Evolutionary conservation across 495 filamentous ascomycete genomes (phyloP), one percentile per base, ranked within the genome.

Genomic region (Pyrenula massariospora): DNA sequence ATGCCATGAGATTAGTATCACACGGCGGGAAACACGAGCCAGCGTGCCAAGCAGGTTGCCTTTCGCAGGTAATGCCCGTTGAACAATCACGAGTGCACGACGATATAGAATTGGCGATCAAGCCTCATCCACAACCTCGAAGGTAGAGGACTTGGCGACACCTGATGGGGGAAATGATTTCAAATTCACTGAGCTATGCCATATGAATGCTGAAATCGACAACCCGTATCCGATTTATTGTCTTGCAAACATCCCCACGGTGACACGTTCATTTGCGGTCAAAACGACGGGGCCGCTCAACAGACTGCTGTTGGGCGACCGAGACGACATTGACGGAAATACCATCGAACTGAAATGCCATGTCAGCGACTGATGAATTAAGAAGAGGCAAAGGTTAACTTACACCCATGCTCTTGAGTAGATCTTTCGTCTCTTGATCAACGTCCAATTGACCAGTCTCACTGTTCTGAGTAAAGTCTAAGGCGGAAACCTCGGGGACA

Each of bases 361-460:
- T 15, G 15, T 59, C 25, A 21, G n/a, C 23, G 31, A 22, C 47
- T 50, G n/a, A 20, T 3, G 11, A 52, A 54, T 51, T 25, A 36
- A 22, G 24, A 15, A 8, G 12, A 22, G 31, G 12, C 47, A 47
- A 22, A 24, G 21, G 24, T 48, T 19, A 63, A 89, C 91, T 63
- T 91, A 97, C 92, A 73, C 93, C 93, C 65, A 98, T 80, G 83
- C 81, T 87, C 87, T 97, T 98, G 73, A 98, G 80, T 66, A 98
- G 77, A 70, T 97, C 93, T 84, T 96, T 96, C 69, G 93, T 98
- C 76, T 98, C 94, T 70, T 79, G 69, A 71, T 98, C 93, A 63
- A 98, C 87, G 62, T 98, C 94, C 68, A 98, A 81, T 71, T 88
- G 84, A 62, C 94, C 94, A 68, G 78, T 84, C 79, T 96, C 93